Evolutionary conservation across 1,284 basidiomycete genomes (phyloP).

Genomic region (Nidula niveotomentosa): DNA sequence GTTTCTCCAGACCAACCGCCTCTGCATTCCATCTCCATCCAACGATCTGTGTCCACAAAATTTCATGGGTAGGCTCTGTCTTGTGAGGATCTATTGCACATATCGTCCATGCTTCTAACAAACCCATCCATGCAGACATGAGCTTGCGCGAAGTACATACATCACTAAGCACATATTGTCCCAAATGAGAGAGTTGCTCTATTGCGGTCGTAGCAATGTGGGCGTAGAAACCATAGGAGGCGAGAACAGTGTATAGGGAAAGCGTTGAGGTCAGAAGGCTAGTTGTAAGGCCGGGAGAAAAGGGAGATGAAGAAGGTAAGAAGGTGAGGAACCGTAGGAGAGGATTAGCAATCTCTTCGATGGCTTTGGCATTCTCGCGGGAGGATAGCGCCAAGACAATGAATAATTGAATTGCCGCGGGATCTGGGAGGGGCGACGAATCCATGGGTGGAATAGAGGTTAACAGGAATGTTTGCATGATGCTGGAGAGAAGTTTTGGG

Average conservation of each 20-base stretch:
- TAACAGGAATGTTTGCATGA: slow-evolving; percentile 59
- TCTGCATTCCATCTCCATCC: slow-evolving; percentile 77
- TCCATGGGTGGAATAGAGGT: slow-evolving; percentile 42
- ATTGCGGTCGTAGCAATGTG: slow-evolving; percentile 65
- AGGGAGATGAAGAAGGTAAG: slow-evolving; percentile 53
- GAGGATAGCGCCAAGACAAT: slow-evolving; percentile 63
- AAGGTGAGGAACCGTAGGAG: slow-evolving; percentile 78
- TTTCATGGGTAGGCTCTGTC: slow-evolving; percentile 84
- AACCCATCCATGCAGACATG: slow-evolving; percentile 45
- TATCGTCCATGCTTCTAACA: slow-evolving; percentile 74
- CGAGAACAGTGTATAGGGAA: slow-evolving; percentile 66
- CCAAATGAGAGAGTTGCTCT: slow-evolving; percentile 47
- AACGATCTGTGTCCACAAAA: slow-evolving; percentile 85
- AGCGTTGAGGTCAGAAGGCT: slow-evolving; percentile 60
- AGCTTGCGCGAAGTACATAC: slow-evolving; percentile 34
- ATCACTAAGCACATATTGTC: slow-evolving; percentile 39
- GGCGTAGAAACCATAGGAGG: slow-evolving; percentile 76
- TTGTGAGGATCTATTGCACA: slow-evolving; percentile 89
- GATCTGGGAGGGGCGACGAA: slow-evolving; percentile 37
- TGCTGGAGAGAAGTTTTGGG: slow-evolving; percentile 49
- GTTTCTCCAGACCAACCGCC: slow-evolving; percentile 36
- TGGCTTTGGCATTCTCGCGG: slow-evolving; percentile 60
- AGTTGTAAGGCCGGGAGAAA: slow-evolving; percentile 39
- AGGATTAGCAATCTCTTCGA: slow-evolving; percentile 59
- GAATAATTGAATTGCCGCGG: slow-evolving; percentile 61